A percentile compares a stretch with the other conserved stretches of the same genome.
phyloP scores from a whole-genome alignment of 352 stramenopile species.

The Phytophthora ohioensis region DNA sequence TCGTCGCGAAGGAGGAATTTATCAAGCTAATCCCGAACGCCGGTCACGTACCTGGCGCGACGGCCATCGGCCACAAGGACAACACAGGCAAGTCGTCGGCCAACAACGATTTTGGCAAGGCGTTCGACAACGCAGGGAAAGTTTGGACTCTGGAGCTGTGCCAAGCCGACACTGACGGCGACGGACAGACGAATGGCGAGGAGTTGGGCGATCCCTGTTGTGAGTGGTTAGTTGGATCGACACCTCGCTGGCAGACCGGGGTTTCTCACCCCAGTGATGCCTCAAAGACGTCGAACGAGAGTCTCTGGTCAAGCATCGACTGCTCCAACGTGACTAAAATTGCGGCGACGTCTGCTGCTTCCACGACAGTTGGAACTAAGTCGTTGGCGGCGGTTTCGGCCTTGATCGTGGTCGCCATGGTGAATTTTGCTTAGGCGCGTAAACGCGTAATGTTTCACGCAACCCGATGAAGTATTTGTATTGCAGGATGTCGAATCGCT shows the following conservation, averaged over 20 bases:
- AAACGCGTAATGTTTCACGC: background rate
- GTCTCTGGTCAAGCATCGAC: slow-evolving; percentile 38
- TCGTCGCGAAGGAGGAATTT: slow-evolving; percentile 1
- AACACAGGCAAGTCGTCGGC: slow-evolving; percentile 12
- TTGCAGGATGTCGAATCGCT: too few species aligned
- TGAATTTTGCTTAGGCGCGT: slow-evolving; percentile 15
- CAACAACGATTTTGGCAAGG: slow-evolving; percentile 29
- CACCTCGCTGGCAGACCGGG: slow-evolving; percentile 22
- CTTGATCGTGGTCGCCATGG: slow-evolving; percentile 7
- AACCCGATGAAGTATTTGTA: background rate
- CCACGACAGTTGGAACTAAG: slow-evolving; percentile 1
- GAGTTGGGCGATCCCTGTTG: slow-evolving; percentile 74
- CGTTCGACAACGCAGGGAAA: slow-evolving; percentile 16
- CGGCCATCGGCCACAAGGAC: slow-evolving; percentile 46
- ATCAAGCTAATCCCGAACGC: slow-evolving; percentile 46
- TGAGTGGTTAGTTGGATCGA: slow-evolving; percentile 16
- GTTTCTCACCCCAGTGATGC: slow-evolving; percentile 44
- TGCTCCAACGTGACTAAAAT: slow-evolving; percentile 33
- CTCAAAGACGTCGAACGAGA: slow-evolving; percentile 31
- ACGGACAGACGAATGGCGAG: slow-evolving; percentile 64
- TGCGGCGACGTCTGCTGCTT: slow-evolving; percentile 15
- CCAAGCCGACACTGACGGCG: slow-evolving; percentile 47
- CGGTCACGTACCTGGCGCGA: slow-evolving; percentile 38
- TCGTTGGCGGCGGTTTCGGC: slow-evolving; percentile 6
- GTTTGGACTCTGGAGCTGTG: slow-evolving; percentile 36